Evolutionary conservation across 2,329 filamentous ascomycete species (phyloP).

Genomic region (Fusarium nematophilum): DNA sequence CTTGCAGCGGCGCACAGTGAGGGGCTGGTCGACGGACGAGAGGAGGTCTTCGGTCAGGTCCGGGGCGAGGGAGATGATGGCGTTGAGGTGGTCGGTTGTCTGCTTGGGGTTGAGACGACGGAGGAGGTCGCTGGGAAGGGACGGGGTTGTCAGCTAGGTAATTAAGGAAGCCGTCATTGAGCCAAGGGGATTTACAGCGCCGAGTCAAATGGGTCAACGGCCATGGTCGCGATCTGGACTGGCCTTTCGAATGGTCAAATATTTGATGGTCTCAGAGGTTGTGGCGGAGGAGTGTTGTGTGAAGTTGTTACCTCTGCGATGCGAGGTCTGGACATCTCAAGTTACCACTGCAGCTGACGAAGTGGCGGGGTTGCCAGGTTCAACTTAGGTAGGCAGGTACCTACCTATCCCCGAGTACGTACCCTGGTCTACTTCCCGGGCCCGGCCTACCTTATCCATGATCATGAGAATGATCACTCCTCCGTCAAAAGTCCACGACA

Average conservation of each 20-base stretch:
- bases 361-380: slow-evolving; percentile 41
- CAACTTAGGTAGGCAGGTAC: too few relatives aligned
- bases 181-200: slow-evolving; percentile 67
- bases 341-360: too few relatives aligned
- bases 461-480: too few relatives aligned
- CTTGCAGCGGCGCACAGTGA: slow-evolving; percentile 85
- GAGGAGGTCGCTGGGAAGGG: slow-evolving; percentile 90
- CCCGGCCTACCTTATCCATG: too few relatives aligned
- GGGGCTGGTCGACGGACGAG: slow-evolving; percentile 95
- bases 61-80: slow-evolving; percentile 88
- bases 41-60: slow-evolving; percentile 97
- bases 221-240: slow-evolving; percentile 49
- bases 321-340: slow-evolving; percentile 33
- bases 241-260: background rate
- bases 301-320: slow-evolving; percentile 5
- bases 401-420: too few relatives aligned
- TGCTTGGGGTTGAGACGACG: slow-evolving; percentile 96
- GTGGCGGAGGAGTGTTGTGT: too few relatives aligned
- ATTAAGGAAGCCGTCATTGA: slow-evolving; percentile 11
- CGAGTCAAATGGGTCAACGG: slow-evolving; percentile 77
- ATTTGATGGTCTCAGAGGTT: background rate
- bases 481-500: too few relatives aligned
- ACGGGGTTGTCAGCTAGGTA: slow-evolving; percentile 29
- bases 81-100: slow-evolving; percentile 87
- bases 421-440: slow-evolving; percentile 1